phyloP scores from a whole-genome alignment of 1,139 yeast species.

The Ogataea hybrid region DNA sequence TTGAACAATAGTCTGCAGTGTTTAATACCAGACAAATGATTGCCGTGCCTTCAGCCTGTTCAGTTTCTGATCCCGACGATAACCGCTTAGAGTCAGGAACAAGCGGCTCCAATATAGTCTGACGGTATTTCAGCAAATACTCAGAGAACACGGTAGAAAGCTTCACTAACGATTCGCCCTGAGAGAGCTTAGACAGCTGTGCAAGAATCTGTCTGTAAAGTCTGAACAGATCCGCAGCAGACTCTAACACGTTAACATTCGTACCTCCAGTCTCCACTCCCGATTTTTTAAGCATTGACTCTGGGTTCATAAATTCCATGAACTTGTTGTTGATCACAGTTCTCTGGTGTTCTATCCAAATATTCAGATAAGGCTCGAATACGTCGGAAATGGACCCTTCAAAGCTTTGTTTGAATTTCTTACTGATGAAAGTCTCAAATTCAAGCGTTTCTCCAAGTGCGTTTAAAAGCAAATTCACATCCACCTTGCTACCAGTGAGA shows the following conservation, averaged over 20 bases:
- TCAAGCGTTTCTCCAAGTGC: conserved; percentile 67
- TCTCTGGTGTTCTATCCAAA: conserved; percentile 92
- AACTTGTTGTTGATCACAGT: conserved; percentile 58
- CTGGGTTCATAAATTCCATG: conserved; percentile 52
- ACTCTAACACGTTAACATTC: conserved; percentile 35
- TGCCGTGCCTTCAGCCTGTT: conserved; percentile 53
- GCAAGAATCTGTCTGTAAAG: conserved; percentile 67
- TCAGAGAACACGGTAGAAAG: conserved; percentile 65
- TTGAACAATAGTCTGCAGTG: conserved; percentile 86
- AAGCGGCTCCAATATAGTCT: conserved; percentile 57
- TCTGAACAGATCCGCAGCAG: conserved; percentile 85
- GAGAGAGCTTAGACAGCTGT: conserved; percentile 74
- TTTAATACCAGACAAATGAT: conserved; percentile 73
- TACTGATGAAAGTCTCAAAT: conserved; percentile 72
- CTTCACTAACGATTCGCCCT: conserved; percentile 63
- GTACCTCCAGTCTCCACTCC: conserved; percentile 31
- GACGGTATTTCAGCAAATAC: conserved; percentile 65
- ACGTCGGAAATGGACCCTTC: conserved; percentile 62
- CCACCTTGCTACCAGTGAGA: conserved; percentile 34
- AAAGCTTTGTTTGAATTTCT: conserved; percentile 47
- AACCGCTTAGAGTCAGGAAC: conserved; percentile 44
- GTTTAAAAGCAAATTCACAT: conserved; percentile 58
- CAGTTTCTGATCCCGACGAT: conserved; percentile 33
- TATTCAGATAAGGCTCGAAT: conserved; percentile 78
- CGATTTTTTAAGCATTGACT: conserved; percentile 43